phyloP scores from a whole-genome alignment of 805 yeast genomes.

The Wickerhamomyces ciferrii region DNA sequence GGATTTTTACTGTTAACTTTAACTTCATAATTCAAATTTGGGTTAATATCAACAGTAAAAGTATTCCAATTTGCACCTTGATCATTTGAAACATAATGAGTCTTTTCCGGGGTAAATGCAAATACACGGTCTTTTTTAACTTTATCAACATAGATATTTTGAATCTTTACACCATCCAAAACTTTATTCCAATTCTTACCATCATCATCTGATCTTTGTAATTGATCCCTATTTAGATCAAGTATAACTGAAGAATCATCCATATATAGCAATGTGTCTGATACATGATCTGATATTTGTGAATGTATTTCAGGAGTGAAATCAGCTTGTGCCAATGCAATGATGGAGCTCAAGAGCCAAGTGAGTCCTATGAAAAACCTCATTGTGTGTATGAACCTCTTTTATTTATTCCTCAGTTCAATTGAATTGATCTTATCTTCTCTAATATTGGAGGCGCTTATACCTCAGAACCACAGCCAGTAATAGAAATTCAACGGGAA shows the following conservation, averaged over 20 bases:
- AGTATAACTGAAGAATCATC: slow-evolving; percentile 26
- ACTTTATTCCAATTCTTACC: slow-evolving; percentile 37
- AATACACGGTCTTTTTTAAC: slow-evolving; percentile 33
- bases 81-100: slow-evolving; percentile 34
- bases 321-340: slow-evolving; percentile 3
- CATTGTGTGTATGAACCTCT: not conserved
- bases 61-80: slow-evolving; percentile 36
- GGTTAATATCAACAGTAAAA: slow-evolving; percentile 23
- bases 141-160: slow-evolving; percentile 25
- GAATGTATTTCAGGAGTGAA: slow-evolving; percentile 21
- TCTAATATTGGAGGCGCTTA: too few species aligned
- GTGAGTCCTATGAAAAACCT: not conserved
- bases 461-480: too few species aligned
- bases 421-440: not conserved
- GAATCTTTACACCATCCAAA: slow-evolving; percentile 23
- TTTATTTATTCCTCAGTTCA: not conserved
- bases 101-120: slow-evolving; percentile 26
- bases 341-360: not conserved
- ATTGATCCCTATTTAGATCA: slow-evolving; percentile 15
- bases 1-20: slow-evolving; percentile 34
- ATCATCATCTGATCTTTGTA: slow-evolving; percentile 42
- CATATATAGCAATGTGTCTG: slow-evolving; percentile 21
- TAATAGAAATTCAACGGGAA: too few species aligned
- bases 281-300: slow-evolving; percentile 3
- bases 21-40: slow-evolving; percentile 19